These are phyloP conservation scores for Rutstroemia sp. DNA, from an alignment of 2,329 filamentous ascomycete genomes.

Conservation along the genomic window DNA sequence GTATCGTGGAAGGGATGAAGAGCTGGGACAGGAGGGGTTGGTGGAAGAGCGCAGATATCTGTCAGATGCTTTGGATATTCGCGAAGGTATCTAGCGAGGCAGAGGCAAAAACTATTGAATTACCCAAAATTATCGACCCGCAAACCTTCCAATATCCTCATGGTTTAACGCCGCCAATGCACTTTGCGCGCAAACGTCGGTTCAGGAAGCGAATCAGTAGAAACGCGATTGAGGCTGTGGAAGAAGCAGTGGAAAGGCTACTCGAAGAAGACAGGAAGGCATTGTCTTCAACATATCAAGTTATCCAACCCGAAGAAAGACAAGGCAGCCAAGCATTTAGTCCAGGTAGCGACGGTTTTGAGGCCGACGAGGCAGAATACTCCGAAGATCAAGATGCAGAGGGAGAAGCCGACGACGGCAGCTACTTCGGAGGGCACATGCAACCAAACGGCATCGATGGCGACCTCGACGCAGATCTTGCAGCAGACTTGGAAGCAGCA, in stretches of 20 bases:
- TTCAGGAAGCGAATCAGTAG: constrained; percentile 50
- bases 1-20: constrained; percentile 66
- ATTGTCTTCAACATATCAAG: constrained; percentile 34
- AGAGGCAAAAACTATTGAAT: constrained; percentile 34
- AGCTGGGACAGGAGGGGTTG: constrained; percentile 66
- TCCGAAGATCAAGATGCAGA: constrained; percentile 32
- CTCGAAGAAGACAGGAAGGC: constrained; percentile 39
- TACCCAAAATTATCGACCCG: constrained; percentile 27
- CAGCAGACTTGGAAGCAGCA: constrained; percentile 19
- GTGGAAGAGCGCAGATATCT: constrained; percentile 69
- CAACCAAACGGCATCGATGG: constrained; percentile 31
- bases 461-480: constrained; percentile 32
- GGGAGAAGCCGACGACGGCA: constrained; percentile 33
- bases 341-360: constrained; percentile 18
- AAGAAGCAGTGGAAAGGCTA: constrained; percentile 46
- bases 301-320: constrained; percentile 32
- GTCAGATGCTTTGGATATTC: constrained; percentile 64
- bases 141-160: constrained; percentile 37
- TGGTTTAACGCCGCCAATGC: constrained; percentile 53
- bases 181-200: constrained; percentile 48
- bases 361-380: constrained; percentile 30
- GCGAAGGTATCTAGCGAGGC: constrained; percentile 48
- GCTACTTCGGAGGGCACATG: constrained; percentile 14
- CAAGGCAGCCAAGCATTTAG: constrained; percentile 22
- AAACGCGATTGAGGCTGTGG: constrained; percentile 48